Percentiles rank a stretch among this genome's conserved stretches.
phyloP scores from a whole-genome alignment of 495 filamentous ascomycete species.

The Penicillium salamii region DNA sequence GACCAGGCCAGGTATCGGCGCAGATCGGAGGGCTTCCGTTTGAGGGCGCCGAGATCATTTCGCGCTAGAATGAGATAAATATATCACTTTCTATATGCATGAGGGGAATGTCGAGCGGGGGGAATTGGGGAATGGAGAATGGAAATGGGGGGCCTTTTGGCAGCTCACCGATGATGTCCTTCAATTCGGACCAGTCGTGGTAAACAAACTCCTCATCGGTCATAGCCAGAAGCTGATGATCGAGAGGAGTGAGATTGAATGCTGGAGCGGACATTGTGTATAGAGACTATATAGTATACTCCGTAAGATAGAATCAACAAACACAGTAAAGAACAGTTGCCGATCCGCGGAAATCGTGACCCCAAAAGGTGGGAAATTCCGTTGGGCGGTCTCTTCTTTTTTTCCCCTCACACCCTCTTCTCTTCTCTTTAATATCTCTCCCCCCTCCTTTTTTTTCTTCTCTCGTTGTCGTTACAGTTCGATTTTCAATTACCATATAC shows the following conservation, averaged over 20 bases:
- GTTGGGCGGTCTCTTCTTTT: slow-evolving; percentile 21
- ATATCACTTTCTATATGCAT: too few species aligned
- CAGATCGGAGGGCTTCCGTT: slow-evolving; percentile 79
- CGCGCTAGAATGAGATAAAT: slow-evolving; percentile 45
- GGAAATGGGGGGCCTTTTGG: too few species aligned
- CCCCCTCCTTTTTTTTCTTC: neutral
- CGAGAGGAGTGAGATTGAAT: slow-evolving; percentile 64
- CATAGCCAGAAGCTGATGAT: slow-evolving; percentile 62
- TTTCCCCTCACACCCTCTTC: slow-evolving; percentile 2
- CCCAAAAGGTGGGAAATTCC: slow-evolving; percentile 25
- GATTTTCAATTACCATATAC: too few species aligned
- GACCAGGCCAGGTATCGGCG: slow-evolving; percentile 82
- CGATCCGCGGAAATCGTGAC: slow-evolving; percentile 8
- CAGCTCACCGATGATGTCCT: slow-evolving; percentile 60
- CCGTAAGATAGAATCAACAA: too few species aligned
- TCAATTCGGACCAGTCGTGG: slow-evolving; percentile 69
- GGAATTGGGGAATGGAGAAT: slow-evolving; percentile 2
- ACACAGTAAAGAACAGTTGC: too few species aligned
- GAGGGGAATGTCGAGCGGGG: slow-evolving; percentile 9
- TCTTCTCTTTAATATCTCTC: neutral
- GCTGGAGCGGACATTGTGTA: slow-evolving; percentile 29
- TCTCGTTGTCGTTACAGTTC: too few species aligned
- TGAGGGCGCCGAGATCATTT: slow-evolving; percentile 73
- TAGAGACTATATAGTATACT: neutral
- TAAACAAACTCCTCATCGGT: slow-evolving; percentile 66